Base-by-base conservation (phyloP, 2,329 filamentous ascomycete genomes). In the Exophiala calicioides region DNA sequence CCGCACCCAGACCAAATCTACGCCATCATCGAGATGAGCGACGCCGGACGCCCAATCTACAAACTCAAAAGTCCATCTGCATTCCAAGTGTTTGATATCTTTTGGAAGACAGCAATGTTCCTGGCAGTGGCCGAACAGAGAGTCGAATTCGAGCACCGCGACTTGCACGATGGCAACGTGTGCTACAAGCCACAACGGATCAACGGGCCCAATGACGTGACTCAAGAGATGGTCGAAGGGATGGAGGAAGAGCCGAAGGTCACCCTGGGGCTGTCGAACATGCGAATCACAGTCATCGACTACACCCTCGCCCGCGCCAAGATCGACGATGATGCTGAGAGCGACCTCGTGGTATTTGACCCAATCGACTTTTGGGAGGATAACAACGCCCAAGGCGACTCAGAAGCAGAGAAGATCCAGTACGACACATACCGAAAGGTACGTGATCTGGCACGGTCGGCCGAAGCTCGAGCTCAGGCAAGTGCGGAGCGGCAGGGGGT, bases 151-250 rank as follows among this genome's bases (percentile, higher is more conserved):
- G 82, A 85, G 69, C 82, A 85, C 61, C 76, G 82, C 15, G 82
- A 85, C 63, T 65, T 85, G 3, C 82, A 85, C 63, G 68, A 82
- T 26, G 81, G 81, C n/a, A 85, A 85, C 56, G 76, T 85, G 13
- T 85, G 82, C 59, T 75, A 84, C 42, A 65, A 67, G 37, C 64
- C 65, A 20, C 66, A 59, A 10, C 57, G 65, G 42, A 64, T 67
- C 60, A 58, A 68, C 8, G 59, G 65, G 21, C 61, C 65, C 3
- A 58, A 63, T 3, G 60, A 66, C 26, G 44, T 64, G 12, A 60
- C 65, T 2, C 52, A 65, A 29, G 58, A 58, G 13, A 53, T 59
- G 15, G 57, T 63, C 9, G 51, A 60, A n/a, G 64, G 63, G 13
- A 60, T 65, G 26, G 47, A 49, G 13, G 38, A 60, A 12, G 56